A percentile compares a stretch with the other conserved stretches of the same genome.
These are phyloP conservation scores for Pelargonium nanum DNA, from an alignment of 345 rosid species.

Conservation along the genomic window DNA sequence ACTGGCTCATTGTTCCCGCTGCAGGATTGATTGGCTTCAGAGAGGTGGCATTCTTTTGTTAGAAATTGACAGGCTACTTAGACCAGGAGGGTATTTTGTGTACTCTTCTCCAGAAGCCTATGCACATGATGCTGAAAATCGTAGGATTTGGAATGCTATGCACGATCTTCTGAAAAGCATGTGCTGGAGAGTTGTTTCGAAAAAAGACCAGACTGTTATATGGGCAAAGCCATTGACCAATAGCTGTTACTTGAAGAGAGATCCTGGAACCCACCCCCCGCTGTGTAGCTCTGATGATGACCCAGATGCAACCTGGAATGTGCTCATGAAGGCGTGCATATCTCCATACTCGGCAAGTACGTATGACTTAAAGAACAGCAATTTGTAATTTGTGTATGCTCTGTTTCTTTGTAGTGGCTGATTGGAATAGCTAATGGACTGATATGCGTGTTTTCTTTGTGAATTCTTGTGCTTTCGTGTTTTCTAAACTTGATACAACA, in stretches of 20 bases:
- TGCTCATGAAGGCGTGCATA: conserved; percentile 85
- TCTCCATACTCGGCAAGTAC: conserved; percentile 70
- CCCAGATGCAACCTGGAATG: conserved; percentile 84
- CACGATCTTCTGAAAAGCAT: conserved; percentile 64
- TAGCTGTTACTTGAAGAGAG: conserved; percentile 78
- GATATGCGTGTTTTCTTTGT: not conserved
- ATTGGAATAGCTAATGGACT: not conserved
- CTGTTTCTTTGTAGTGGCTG: not conserved
- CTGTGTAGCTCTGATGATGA: conserved; percentile 67
- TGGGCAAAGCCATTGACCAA: conserved; percentile 85
- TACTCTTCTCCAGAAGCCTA: conserved; percentile 98
- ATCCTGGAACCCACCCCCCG: conserved; percentile 53
- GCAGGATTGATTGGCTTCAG: conserved; percentile 97
- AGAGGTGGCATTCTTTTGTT: conserved; percentile 85
- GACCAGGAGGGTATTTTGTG: conserved; percentile 96
- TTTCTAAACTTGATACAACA: not conserved
- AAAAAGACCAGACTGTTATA: conserved; percentile 79
- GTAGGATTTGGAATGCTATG: conserved; percentile 77
- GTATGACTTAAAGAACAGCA: conserved; percentile 11
- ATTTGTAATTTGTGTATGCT: not conserved
- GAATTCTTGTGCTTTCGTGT: not conserved
- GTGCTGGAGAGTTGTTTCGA: conserved; percentile 82
- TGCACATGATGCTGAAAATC: conserved; percentile 74
- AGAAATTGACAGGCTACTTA: conserved; percentile 86
- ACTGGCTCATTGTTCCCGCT: conserved; percentile 95